Conservation (phyloP, 2,329 filamentous ascomycete genomes). For the Fusarium nodosum region DNA sequence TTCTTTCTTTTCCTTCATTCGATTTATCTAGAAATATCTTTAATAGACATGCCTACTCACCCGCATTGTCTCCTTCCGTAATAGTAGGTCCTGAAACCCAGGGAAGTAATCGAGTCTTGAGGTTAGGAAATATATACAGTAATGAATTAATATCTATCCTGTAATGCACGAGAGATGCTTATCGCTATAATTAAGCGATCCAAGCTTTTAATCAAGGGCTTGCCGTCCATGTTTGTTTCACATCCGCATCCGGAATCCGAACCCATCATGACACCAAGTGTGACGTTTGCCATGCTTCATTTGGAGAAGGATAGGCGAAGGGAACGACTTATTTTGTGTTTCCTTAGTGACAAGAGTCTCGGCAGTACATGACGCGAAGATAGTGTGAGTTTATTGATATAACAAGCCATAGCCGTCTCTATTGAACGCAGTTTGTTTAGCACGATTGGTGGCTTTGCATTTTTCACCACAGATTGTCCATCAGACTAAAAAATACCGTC, state of each 20-base stretch:
- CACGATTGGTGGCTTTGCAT: neutral
- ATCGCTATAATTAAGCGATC: neutral
- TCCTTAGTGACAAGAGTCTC: slow-evolving; percentile 6
- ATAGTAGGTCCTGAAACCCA: no score
- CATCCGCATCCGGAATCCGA: slow-evolving; percentile 33
- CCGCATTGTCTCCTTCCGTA: no score
- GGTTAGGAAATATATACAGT: neutral
- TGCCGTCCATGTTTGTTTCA: neutral
- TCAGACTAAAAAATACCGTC: neutral
- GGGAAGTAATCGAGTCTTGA: neutral
- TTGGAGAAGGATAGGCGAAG: slow-evolving; percentile 28
- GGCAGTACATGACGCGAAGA: neutral
- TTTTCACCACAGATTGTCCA: no score
- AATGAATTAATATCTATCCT: neutral
- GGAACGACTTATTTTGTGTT: neutral
- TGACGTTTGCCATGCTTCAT: slow-evolving; percentile 33
- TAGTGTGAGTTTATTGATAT: slow-evolving; percentile 1
- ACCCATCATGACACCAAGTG: neutral
- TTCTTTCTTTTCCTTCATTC: no score
- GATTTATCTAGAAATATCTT: no score
- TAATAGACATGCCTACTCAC: no score
- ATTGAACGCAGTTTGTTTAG: neutral
- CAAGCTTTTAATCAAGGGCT: neutral
- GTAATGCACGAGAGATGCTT: neutral
- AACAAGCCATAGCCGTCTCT: neutral